Evolutionary conservation across 2,329 filamentous ascomycete genomes (phyloP), one percentile per base, ranked within the genome.

Genomic region (Colletotrichum sp.): DNA sequence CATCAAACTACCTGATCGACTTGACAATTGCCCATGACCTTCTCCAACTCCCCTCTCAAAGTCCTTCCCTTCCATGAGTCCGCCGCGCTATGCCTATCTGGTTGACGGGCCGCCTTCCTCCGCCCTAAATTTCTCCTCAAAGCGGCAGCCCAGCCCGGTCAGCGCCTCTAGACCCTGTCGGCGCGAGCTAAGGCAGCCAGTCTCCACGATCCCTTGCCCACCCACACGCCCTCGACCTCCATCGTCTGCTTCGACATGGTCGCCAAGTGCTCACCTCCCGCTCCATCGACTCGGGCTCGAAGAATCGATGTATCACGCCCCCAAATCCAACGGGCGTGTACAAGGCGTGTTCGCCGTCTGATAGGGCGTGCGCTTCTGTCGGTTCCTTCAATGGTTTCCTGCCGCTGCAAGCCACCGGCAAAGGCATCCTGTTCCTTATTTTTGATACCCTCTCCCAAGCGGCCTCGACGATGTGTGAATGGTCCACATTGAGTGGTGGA

Each of bases 91-190:
- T 69, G 39, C 77, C 77, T 78, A 74, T 75, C 77, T 78, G 64
- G 68, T 70, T 34, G 68, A 74, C 77, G 77, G 76, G 64, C 77
- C 77, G 77, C 76, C 76, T 78, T 75, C 76, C 77, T 78, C 77
- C 77, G 77, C 76, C 63, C 72, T 77, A 69, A 73, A 65, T 69
- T 57, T 34, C 52, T 62, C 18, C 76, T 39, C 63, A 30, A 77
- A 71, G 34, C 64, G 69, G 77, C 28, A 75, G 13, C 30, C 59
- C 30, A 67, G 63, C 7, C 63, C 63, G 63, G 55, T 8, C 21
- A 44, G 32, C 63, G 18, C 69, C 72, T 67, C 60, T 55, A 34
- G 55, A 57, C 62, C 44, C 21, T 26, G 18, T 63, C n/a, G 26
- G 44, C 59, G 18, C 16, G 34, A 21, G 30, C 44, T 39, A 34